Conservation (phyloP, 202 grass and related monocot species). For the Panicum hallii region DNA sequence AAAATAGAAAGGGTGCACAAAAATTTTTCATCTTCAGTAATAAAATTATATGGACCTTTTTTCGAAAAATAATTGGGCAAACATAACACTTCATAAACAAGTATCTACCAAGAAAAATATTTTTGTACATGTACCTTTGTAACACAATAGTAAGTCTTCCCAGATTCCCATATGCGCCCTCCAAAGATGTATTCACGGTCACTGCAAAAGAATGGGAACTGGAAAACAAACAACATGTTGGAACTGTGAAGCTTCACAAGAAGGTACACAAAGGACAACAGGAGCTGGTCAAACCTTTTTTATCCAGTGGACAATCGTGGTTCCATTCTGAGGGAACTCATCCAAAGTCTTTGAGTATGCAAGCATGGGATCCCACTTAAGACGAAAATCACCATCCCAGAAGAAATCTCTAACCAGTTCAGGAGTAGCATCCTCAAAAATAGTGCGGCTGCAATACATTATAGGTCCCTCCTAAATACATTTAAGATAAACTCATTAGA, state of each 20-base stretch:
- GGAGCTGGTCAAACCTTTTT: slow-evolving; percentile 72
- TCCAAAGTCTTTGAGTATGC: slow-evolving; percentile 78
- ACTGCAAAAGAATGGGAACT: slow-evolving; percentile 99
- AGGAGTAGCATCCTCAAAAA: slow-evolving; percentile 97
- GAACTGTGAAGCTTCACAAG: slow-evolving; percentile 38
- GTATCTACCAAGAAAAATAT: not conserved
- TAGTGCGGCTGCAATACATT: slow-evolving; percentile 79
- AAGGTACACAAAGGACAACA: slow-evolving; percentile 15
- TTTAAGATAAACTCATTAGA: slow-evolving; percentile 12
- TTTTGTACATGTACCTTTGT: slow-evolving; percentile 68
- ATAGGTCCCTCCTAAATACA: slow-evolving; percentile 79
- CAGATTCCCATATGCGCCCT: slow-evolving; percentile 90
- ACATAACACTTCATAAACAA: slow-evolving; percentile 12
- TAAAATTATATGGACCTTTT: not conserved
- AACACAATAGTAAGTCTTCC: slow-evolving; percentile 85
- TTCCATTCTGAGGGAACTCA: slow-evolving; percentile 82
- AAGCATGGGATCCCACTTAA: slow-evolving; percentile 97
- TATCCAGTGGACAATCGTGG: slow-evolving; percentile 90
- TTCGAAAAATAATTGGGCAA: not conserved
- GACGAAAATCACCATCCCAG: slow-evolving; percentile 94
- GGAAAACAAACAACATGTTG: slow-evolving; percentile 49
- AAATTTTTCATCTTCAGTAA: not conserved
- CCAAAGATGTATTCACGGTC: slow-evolving; percentile 99
- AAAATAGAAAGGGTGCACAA: not conserved
- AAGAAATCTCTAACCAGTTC: slow-evolving; percentile 99